phyloP scores from a whole-genome alignment of 1,139 yeast species.

The Sugiyamaella paludigena region DNA sequence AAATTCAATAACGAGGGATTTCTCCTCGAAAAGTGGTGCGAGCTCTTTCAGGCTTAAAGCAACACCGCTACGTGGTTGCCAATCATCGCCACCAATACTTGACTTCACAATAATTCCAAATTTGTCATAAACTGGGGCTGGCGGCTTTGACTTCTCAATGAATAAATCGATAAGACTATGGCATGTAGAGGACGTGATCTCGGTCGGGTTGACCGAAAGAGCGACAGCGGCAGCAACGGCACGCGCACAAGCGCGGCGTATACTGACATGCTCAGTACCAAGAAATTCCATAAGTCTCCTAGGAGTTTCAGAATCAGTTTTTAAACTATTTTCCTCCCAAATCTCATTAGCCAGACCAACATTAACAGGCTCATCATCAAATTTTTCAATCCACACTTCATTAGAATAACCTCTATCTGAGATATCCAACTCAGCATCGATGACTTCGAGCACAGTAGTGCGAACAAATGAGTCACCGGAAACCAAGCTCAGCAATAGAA shows the following conservation, averaged over 20 bases:
- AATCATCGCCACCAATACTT: constrained; percentile 60
- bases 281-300: constrained; percentile 23
- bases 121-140: constrained; percentile 70
- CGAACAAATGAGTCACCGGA: constrained; percentile 71
- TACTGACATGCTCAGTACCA: constrained; percentile 19
- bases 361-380: constrained; percentile 66
- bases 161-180: constrained; percentile 53
- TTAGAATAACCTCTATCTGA: constrained; percentile 52
- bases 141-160: constrained; percentile 63
- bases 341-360: constrained; percentile 71
- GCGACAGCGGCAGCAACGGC: constrained; percentile 45
- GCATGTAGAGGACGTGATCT: constrained; percentile 11
- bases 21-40: constrained; percentile 47
- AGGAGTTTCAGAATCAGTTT: constrained; percentile 46
- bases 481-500: constrained; percentile 58
- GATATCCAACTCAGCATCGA: constrained; percentile 88
- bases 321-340: constrained; percentile 72
- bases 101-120: constrained; percentile 74
- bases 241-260: constrained; percentile 12
- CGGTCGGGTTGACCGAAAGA: not conserved
- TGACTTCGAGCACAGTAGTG: constrained; percentile 70
- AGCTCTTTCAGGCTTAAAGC: constrained; percentile 65
- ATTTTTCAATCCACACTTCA: constrained; percentile 76
- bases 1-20: constrained; percentile 45
- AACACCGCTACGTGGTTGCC: constrained; percentile 83